Base-by-base conservation (phyloP, 192 early-diverging fungal species). In the Dispira parvispora region DNA sequence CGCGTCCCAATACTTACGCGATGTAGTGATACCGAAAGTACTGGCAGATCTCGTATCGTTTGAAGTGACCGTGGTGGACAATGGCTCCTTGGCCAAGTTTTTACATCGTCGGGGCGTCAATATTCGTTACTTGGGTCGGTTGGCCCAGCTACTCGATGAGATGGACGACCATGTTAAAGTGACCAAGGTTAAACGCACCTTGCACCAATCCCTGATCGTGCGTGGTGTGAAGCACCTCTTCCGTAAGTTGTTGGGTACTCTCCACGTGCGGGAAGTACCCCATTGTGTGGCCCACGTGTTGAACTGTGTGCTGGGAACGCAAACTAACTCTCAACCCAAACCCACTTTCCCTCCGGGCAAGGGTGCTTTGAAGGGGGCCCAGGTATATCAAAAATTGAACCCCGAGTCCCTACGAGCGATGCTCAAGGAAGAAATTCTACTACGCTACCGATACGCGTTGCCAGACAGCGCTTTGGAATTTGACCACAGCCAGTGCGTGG, bases 21-120 rank as follows among this genome's bases (percentile, higher is more conserved):
- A 84, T 18, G 80, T 75, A 52, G 78, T 85, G 57, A 74, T 90
- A 27, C 78, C 78, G 8, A 74, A 74, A 13, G 64, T 90, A 44
- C 83, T 85, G 43, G 67, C 58, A 65, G 62, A 71, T 18, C 67
- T 90, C 68, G 67, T 75, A 73, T 74, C 82, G n/a, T 86, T 85
- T 71, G 65, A 75, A 18, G 79, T 79, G 16, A 84, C 86, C 1
- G 60, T 61, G 43, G 68, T 88, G 20, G 90, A 91, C 72, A 84
- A 87, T 46, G 79, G 79, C 46, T 75, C 81, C 14, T 74, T 98
- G n/a, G 84, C 83, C 12, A 78, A 75, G 62, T 75, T 82, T 8
- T 84, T 98, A 79, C 96, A 98, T 73, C 85, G 82, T 50, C 89
- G 89, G 45, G 96, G 96, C 64, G 86, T 99, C 74, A 96, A 97